Base-by-base conservation (phyloP, 1,284 basidiomycete genomes). In the Cutaneotrichosporon sp. region DNA sequence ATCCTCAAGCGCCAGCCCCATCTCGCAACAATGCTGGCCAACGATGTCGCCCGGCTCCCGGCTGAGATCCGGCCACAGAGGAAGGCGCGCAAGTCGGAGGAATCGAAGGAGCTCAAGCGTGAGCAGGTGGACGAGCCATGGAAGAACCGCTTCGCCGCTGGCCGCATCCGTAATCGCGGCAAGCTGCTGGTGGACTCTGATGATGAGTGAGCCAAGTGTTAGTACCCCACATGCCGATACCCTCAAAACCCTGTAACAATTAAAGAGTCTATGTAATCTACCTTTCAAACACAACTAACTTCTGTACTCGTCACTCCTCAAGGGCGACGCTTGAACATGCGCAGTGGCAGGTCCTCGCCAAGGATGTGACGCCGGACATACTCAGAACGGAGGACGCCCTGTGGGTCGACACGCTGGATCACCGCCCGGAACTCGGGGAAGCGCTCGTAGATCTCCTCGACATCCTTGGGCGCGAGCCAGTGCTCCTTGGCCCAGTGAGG, bases 401-500 rank as follows among this genome's bases (percentile, higher is more conserved):
- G 75, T 0, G 94, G 92, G 81, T 99, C 96, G 42, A 90, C 88
- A 13, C 84, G 77, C 51, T 87, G 77, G 49, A 96, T 79, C 34
- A 95, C 86, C 18, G 79, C 75, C 31, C 88, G 81, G 80, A 94
- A 98, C 68, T 92, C 88, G 70, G 87, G 85, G 80, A 96, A 94
- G 64, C 85, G 86, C 34, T 94, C 91, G 80, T 97, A 99, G 31
- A 91, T 81, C 65, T 76, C 75, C 62, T 86, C 84, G 62, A 97
- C 84, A 53, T 84, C 82, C 51, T 85, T 84, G 0, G 90, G 90
- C 52, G 85, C 84, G 60, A 94, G 85, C 26, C 83, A 82, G 78
- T 99, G 96, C 26, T 92, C 86, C 81, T 99, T 99, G 0, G 95
- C 97, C 96, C 96, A 99, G 83, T 99, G 96, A 4, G 96, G 94